Base-by-base conservation (phyloP, 2,329 filamentous ascomycete genomes). In the Tolypocladium guangdongense region DNA sequence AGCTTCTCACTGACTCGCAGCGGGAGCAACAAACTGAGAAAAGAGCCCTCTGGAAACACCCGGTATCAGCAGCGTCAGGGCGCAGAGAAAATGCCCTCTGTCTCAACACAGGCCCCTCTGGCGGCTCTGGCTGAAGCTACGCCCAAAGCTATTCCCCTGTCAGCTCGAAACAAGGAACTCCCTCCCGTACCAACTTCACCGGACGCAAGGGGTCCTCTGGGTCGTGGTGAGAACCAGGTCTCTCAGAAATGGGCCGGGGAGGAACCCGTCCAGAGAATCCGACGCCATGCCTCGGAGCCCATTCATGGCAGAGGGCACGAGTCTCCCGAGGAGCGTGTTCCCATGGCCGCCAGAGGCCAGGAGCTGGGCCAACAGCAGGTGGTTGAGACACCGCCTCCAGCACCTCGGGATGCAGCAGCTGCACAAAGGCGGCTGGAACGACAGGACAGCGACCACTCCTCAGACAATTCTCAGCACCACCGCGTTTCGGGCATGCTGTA, bases 21-120 rank as follows among this genome's bases (percentile, higher is more conserved):
- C 53, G 75, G 71, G n/a, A 83, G 79, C 60, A 81, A 82, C 58
- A 83, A 80, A 61, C 67, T 82, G 37, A 76, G 71, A 61, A 84
- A 83, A 56, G 74, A 80, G 2, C 80, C 77, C 1, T 78, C 80
- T 2, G 70, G 66, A n/a, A 78, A 82, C 49, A 66, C 71, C 2
- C 75, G 73, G 71, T 71, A 73, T 58, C 67, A 65, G 50, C 70
- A 74, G 37, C 64, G 62, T n/a, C 43, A 47, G n/a, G 74, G 76
- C 33, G 69, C 71, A 3, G 75, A 77, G 52, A 69, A 68, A 35
- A 68, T 45, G 6, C 22, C 55, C 33, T 52, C 56, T 35, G 50
- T 52, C 32, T 49, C 57, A 3, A 54, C 53, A 16, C 50, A 30
- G 36, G 24, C 16, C 2, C 33, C 50, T 27, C 49, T 47, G 11